phyloP scores from a whole-genome alignment of 164 flowering plant species.

The Chloranthus sessilifolius region DNA sequence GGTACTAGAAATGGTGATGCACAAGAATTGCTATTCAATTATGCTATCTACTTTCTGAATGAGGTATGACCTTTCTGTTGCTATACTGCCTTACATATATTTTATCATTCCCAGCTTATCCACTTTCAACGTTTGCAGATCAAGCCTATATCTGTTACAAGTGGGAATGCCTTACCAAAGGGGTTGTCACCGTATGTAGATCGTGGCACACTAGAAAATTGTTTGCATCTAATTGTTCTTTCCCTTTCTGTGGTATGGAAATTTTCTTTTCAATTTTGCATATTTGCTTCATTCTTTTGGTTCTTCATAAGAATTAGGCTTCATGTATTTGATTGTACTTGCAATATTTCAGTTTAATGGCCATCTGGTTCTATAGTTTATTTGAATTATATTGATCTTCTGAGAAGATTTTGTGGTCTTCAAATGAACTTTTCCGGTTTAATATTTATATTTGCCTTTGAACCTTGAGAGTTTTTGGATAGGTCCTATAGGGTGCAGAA shows the following conservation, averaged over 20 bases:
- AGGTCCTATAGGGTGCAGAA: too few species aligned
- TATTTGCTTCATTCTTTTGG: neutral
- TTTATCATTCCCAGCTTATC: neutral
- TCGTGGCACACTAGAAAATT: constrained; percentile 79
- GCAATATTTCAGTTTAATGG: too few species aligned
- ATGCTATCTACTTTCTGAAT: constrained; percentile 82
- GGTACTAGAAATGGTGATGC: constrained; percentile 84
- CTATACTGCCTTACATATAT: constrained; percentile 10
- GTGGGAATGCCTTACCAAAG: constrained; percentile 49
- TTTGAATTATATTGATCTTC: too few species aligned
- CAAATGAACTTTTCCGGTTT: too few species aligned
- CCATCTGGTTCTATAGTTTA: too few species aligned
- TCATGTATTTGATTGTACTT: too few species aligned
- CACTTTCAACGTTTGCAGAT: constrained; percentile 46
- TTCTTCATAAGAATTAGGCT: constrained; percentile 2
- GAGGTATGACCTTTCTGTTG: constrained; percentile 49
- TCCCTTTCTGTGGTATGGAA: constrained; percentile 72
- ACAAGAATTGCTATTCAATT: constrained; percentile 72
- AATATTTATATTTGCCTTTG: too few species aligned
- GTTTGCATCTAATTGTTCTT: constrained; percentile 86
- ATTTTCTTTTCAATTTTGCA: constrained; percentile 1
- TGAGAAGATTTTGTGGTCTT: too few species aligned
- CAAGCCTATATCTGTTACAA: constrained; percentile 52
- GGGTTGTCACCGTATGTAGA: constrained; percentile 78
- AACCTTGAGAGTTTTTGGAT: too few species aligned